Evolutionary conservation across 805 yeast genomes (phyloP).

Genomic region (Ogataea ganodermae): DNA sequence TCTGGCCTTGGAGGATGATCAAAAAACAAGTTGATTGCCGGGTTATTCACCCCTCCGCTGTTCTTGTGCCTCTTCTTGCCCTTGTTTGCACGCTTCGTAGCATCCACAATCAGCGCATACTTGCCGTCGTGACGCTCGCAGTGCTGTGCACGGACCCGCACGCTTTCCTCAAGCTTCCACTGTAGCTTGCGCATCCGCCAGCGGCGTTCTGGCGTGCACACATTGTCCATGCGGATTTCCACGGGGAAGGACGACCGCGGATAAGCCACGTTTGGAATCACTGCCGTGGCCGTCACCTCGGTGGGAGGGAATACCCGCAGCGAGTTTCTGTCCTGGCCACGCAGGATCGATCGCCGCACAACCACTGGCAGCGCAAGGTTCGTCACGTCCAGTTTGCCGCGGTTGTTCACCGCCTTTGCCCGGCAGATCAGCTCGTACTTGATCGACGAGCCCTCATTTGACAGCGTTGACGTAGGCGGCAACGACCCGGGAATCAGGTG

Average conservation of each 20-base stretch:
- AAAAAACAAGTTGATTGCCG: conserved; percentile 30
- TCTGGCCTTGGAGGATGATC: conserved; percentile 27
- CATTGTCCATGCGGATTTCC: conserved; percentile 78
- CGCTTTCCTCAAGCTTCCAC: conserved; percentile 87
- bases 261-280: conserved; percentile 83
- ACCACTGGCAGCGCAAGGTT: conserved; percentile 62
- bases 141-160: conserved; percentile 58
- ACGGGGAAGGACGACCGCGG: conserved; percentile 86
- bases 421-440: conserved; percentile 76
- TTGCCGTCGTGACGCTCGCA: conserved; percentile 61
- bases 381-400: conserved; percentile 39
- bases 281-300: conserved; percentile 81
- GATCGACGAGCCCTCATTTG: conserved; percentile 51
- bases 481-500: conserved; percentile 84
- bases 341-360: conserved; percentile 71
- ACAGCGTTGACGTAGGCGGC: conserved; percentile 79
- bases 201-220: conserved; percentile 57
- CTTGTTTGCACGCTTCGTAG: conserved; percentile 33
- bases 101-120: conserved; percentile 47
- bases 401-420: conserved; percentile 43
- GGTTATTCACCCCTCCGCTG: conserved; percentile 32
- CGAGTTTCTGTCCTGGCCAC: conserved; percentile 85
- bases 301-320: conserved; percentile 95
- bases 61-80: conserved; percentile 30
- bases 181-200: conserved; percentile 91